Evolutionary conservation across 495 filamentous ascomycete species (phyloP).

Genomic region (Daldinia caldariorum): DNA sequence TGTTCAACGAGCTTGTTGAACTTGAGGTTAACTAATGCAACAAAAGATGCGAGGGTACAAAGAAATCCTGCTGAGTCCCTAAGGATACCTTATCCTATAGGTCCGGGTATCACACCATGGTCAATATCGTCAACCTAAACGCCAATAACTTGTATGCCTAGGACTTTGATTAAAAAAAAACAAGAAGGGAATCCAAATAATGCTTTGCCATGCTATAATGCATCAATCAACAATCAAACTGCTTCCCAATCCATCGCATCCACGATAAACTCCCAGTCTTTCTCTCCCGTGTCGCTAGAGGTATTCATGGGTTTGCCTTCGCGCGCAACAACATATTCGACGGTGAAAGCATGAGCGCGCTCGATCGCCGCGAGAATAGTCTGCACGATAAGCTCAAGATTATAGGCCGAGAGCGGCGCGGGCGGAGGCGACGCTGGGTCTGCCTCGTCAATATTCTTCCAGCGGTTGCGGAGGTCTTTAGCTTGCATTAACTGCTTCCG

Average conservation of each 20-base stretch:
- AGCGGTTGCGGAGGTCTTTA: conserved; percentile 72
- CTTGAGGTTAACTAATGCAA: not conserved
- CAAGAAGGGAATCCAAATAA: not conserved
- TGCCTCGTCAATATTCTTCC: conserved; percentile 68
- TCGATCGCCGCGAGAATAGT: conserved; percentile 56
- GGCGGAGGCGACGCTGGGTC: conserved; percentile 45
- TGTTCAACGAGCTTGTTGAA: not conserved
- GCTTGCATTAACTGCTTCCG: conserved; percentile 62
- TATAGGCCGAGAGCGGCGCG: conserved; percentile 61
- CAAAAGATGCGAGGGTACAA: not conserved
- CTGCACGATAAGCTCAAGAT: conserved; percentile 64
- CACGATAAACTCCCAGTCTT: conserved; percentile 68
- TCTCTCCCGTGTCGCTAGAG: conserved; percentile 42
- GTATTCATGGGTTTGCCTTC: conserved; percentile 24
- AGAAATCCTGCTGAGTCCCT: not conserved
- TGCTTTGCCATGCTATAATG: not conserved
- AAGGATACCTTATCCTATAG: conserved; percentile 8
- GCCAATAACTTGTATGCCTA: not conserved
- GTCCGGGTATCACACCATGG: conserved; percentile 21
- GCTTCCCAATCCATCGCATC: conserved; percentile 75
- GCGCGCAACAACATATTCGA: conserved; percentile 51
- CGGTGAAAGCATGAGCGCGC: conserved; percentile 47
- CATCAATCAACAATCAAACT: conserved; percentile 53
- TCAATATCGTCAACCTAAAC: conserved; percentile 19
- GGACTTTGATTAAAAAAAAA: not conserved